Conservation (phyloP, 1,284 basidiomycete genomes). For the Pascua guehoae region DNA sequence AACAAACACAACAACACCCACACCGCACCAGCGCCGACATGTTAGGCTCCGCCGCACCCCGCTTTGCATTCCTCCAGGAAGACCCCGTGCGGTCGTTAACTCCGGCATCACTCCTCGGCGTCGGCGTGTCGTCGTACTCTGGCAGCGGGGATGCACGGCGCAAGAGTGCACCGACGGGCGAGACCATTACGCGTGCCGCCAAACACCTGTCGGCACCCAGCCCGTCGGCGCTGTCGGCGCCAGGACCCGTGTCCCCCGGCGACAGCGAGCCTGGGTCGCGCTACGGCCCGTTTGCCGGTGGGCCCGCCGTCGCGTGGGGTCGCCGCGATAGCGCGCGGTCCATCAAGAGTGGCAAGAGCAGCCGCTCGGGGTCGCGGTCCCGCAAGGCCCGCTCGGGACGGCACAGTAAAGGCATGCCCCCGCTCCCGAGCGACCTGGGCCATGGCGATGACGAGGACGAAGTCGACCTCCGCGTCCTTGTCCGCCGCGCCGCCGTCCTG, state of each 20-base stretch:
- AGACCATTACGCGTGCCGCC: too few species aligned
- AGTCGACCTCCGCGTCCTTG: slow-evolving; percentile 30
- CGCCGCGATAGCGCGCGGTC: slow-evolving; percentile 12
- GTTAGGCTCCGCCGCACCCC: not conserved
- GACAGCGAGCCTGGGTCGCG: not conserved
- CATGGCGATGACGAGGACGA: slow-evolving; percentile 23
- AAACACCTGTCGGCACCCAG: too few species aligned
- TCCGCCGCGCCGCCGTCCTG: slow-evolving; percentile 35
- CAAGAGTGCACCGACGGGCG: too few species aligned
- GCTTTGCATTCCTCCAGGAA: slow-evolving; percentile 12
- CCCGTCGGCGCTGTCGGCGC: not conserved
- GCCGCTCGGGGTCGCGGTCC: slow-evolving; percentile 1
- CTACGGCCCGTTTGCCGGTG: slow-evolving; percentile 11
- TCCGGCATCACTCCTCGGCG: not conserved
- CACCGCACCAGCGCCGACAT: too few species aligned
- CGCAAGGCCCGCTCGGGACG: slow-evolving; percentile 1
- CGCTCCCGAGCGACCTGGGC: not conserved
- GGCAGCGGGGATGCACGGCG: too few species aligned
- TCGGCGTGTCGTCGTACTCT: slow-evolving; percentile 3
- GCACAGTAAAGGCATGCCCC: slow-evolving; percentile 1
- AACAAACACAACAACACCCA: too few species aligned
- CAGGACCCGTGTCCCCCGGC: not conserved
- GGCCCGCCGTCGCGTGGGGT: slow-evolving; percentile 17
- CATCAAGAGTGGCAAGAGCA: slow-evolving; percentile 1
- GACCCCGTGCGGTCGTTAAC: slow-evolving; percentile 5